Evolutionary conservation across 140 eudicot species (phyloP), one percentile per base, ranked within the genome.

Genomic region (Ambrosia hybrid): DNA sequence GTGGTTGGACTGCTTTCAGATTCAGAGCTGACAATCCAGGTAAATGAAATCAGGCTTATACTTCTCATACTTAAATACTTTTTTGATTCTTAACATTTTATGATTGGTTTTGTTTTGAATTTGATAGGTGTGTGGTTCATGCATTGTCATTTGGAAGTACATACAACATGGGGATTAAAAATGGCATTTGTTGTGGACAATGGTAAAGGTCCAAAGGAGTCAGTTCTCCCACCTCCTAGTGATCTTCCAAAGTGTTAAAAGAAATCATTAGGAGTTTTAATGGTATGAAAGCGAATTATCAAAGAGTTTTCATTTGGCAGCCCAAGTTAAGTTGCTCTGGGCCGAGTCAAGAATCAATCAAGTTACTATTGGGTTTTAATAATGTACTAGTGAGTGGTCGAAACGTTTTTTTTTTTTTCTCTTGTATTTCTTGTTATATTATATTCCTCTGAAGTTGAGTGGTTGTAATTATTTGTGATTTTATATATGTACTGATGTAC

Each of bases 121-220:
- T 9, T 16, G 6, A 12, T 43, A 86, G 92, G 92, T 9, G 85
- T 84, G n/a, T 86, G 92, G 92, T 86, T 86, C 51, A 80, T 86
- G 86, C 92, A 86, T 83, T 86, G 92, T 51, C 92, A 84, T 57
- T 58, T 87, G 26, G 92, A 87, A 57, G 73, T 87, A 9, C 92
- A 87, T 52, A 87, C 89, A 67, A 78, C 92, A 76, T 84, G 92
- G 92, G 92, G 92, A 48, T 60, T 87, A 1, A 87, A 87, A 68
- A 84, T 87, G 92, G 89, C 89, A 66, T 87, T 84, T 77, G 71
- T 87, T 51, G 92, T 87, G 75, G 92, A 87, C 73, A 87, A 87
- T 60, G 92, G 92, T 0, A 79, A 76, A 81, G 87, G 89, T 21
- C 87, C 89, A 51, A 73, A 84, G 8, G 83, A 87, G 73, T 78